These are phyloP conservation scores for Xylaria curta DNA, from an alignment of 495 filamentous ascomycete genomes.

Conservation along the genomic window DNA sequence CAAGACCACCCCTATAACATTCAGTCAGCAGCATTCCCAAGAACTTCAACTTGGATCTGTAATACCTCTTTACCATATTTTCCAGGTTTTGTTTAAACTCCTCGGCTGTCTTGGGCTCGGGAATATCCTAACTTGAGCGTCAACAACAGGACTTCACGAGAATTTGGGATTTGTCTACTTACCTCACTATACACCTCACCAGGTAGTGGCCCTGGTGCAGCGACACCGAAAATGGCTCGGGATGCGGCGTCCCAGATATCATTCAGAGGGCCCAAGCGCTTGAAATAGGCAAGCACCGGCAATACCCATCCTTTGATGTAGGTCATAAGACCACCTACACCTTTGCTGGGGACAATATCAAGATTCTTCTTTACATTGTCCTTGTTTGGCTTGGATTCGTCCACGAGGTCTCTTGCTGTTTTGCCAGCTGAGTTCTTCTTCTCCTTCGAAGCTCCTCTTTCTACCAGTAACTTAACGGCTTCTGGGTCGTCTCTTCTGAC, in stretches of 20 bases:
- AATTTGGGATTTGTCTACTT: background rate
- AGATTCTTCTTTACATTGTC: slow-evolving; percentile 1
- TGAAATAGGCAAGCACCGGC: slow-evolving; percentile 15
- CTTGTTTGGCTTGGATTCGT: slow-evolving; percentile 18
- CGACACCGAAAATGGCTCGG: slow-evolving; percentile 12
- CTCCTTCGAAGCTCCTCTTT: slow-evolving; percentile 11
- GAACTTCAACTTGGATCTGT: background rate
- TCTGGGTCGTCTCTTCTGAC: slow-evolving; percentile 16
- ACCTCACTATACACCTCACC: slow-evolving; percentile 7
- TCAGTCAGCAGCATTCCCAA: background rate
- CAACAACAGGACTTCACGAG: background rate
- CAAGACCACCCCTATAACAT: slow-evolving; percentile 16
- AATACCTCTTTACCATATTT: slow-evolving; percentile 13
- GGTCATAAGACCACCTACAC: slow-evolving; percentile 22
- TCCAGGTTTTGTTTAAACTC: slow-evolving; percentile 20
- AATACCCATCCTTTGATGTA: slow-evolving; percentile 19
- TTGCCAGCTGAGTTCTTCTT: slow-evolving; percentile 19
- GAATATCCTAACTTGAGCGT: background rate
- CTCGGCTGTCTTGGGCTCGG: slow-evolving; percentile 5
- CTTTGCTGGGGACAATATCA: slow-evolving; percentile 12
- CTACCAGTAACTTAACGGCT: slow-evolving; percentile 25
- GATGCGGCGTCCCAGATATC: slow-evolving; percentile 21
- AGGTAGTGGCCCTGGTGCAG: background rate
- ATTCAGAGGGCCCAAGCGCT: background rate
- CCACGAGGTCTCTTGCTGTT: slow-evolving; percentile 27